Evolutionary conservation across 2,329 filamentous ascomycete species (phyloP).

Genomic region (Meredithiella fracta): DNA sequence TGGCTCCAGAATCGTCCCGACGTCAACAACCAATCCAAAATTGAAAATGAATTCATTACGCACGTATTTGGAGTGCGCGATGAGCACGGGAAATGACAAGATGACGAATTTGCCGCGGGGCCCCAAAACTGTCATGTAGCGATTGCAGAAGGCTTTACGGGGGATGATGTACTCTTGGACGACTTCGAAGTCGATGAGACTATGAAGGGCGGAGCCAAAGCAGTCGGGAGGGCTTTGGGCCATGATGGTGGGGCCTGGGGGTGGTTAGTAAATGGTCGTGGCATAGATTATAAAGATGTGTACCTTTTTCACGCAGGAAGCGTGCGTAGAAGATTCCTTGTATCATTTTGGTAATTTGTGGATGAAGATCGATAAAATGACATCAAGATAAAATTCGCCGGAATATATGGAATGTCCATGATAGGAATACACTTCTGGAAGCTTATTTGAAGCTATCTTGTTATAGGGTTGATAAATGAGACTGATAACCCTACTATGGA

Average conservation of each 20-base stretch:
- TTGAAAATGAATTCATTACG: constrained; percentile 98
- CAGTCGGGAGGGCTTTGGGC: constrained; percentile 21
- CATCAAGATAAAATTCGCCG: not conserved
- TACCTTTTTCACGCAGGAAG: constrained; percentile 50
- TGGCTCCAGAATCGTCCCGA: constrained; percentile 50
- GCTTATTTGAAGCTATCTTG: no score
- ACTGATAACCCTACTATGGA: no score
- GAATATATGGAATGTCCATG: not conserved
- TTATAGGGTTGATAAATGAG: no score
- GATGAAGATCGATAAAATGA: not conserved
- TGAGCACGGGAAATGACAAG: constrained; percentile 76
- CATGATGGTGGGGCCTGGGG: constrained; percentile 46
- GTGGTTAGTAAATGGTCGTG: not conserved
- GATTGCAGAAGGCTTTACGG: constrained; percentile 86
- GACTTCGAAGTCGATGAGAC: constrained; percentile 70
- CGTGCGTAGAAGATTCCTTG: constrained; percentile 55
- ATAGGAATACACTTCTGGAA: no score
- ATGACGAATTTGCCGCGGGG: constrained; percentile 55
- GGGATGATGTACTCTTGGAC: constrained; percentile 90
- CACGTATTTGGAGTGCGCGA: constrained; percentile 65
- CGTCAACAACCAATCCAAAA: constrained; percentile 68
- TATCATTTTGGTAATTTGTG: constrained; percentile 33
- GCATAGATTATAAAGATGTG: not conserved
- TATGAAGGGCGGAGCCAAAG: constrained; percentile 30
- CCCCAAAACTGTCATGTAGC: constrained; percentile 65